phyloP scores from a whole-genome alignment of 441 rosid species.

The Erodium moschatum region DNA sequence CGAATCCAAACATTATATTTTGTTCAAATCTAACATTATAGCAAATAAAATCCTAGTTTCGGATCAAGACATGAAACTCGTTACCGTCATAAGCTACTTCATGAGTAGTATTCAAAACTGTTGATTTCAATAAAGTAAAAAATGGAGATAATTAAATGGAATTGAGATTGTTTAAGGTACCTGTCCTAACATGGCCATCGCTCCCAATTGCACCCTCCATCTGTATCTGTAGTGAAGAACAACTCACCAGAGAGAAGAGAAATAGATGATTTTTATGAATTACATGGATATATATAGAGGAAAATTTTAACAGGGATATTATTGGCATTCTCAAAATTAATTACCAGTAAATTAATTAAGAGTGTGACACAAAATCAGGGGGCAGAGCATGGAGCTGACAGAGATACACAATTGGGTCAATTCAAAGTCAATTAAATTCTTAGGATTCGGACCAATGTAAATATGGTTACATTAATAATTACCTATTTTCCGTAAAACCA shows the following conservation, averaged over 20 bases:
- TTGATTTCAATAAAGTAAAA: too few relatives aligned
- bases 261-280: background rate
- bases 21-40: too few relatives aligned
- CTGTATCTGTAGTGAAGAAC: conserved; percentile 19
- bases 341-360: background rate
- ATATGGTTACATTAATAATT: background rate
- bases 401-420: background rate
- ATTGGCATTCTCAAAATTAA: background rate
- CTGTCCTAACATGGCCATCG: conserved; percentile 24
- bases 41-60: too few relatives aligned
- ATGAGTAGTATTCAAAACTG: too few relatives aligned
- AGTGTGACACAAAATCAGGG: background rate
- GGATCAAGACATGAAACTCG: too few relatives aligned
- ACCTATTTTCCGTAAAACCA: background rate
- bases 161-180: conserved; percentile 6
- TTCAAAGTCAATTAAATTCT: background rate
- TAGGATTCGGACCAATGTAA: background rate
- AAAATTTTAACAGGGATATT: background rate
- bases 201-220: conserved; percentile 12
- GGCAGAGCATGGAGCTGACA: background rate
- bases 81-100: too few relatives aligned
- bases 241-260: background rate
- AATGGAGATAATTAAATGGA: too few relatives aligned
- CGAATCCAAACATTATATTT: too few relatives aligned
- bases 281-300: too few relatives aligned